phyloP scores from a whole-genome alignment of 2,329 filamentous ascomycete species.

The Colletotrichum orchidophilum region DNA sequence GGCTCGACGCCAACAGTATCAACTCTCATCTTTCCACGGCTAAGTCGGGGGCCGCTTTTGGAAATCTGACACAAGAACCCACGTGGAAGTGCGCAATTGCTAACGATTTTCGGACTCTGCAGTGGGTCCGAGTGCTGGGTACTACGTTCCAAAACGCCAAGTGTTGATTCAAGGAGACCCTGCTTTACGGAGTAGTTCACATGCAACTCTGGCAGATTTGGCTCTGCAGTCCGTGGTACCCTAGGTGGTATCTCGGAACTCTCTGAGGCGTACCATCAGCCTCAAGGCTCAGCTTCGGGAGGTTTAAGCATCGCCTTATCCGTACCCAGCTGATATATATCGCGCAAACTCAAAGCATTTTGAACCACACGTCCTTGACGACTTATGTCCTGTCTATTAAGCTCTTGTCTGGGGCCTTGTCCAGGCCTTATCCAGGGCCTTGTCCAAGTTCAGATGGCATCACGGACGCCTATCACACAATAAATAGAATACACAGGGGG shows the following conservation, averaged over 20 bases:
- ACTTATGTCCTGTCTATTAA: background rate
- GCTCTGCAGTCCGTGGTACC: background rate
- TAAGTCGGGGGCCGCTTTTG: slow-evolving; percentile 4
- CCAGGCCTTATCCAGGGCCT: too few species aligned
- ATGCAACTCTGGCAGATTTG: background rate
- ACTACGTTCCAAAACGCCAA: slow-evolving; percentile 26
- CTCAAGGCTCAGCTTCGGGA: background rate
- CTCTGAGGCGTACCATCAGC: background rate
- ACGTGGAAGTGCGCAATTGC: slow-evolving; percentile 23
- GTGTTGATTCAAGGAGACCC: slow-evolving; percentile 27
- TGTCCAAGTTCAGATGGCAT: slow-evolving; percentile 22
- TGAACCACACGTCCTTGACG: background rate
- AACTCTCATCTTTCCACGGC: background rate
- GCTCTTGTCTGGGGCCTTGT: background rate
- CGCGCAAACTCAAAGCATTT: background rate
- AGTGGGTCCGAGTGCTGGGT: background rate
- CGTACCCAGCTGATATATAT: background rate
- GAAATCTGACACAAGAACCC: slow-evolving; percentile 19
- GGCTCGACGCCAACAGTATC: background rate
- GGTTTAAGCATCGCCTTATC: background rate
- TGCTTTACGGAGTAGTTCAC: slow-evolving; percentile 12
- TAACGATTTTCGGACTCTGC: slow-evolving; percentile 5
- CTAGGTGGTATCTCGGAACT: slow-evolving; percentile 6
- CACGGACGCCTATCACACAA: slow-evolving; percentile 17
- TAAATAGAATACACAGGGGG: slow-evolving; percentile 30